Evolutionary conservation across 805 yeast genomes (phyloP).

Genomic region (Blastobotrys muscicola): DNA sequence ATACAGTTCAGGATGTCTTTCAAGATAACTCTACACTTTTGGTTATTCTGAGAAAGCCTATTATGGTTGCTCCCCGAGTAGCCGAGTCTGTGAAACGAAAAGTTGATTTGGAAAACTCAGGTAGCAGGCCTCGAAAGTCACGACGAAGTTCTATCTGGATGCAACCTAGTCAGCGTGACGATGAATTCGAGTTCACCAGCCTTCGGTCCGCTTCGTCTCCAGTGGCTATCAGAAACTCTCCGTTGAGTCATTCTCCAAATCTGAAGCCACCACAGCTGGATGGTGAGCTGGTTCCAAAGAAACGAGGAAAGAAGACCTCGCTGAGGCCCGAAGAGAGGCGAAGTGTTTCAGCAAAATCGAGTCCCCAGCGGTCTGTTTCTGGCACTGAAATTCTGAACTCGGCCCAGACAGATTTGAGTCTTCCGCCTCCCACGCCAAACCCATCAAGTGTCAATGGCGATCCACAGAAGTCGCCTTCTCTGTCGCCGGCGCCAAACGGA

Average conservation of each 20-base stretch:
- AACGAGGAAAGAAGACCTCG: too few species aligned
- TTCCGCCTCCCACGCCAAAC: slow-evolving; percentile 2
- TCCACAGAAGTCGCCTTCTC: slow-evolving; percentile 5
- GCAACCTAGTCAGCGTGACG: slow-evolving; percentile 1
- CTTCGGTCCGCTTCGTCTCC: not conserved
- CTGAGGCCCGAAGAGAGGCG: too few species aligned
- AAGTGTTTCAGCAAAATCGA: too few species aligned
- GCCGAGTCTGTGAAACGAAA: slow-evolving; percentile 1
- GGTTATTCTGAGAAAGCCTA: slow-evolving; percentile 5
- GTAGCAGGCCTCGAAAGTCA: not conserved
- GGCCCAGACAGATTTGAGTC: not conserved
- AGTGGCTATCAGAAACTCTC: not conserved
- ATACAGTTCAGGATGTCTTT: slow-evolving; percentile 54
- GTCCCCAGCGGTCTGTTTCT: too few species aligned
- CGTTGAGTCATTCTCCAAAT: too few species aligned
- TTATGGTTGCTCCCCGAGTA: not conserved
- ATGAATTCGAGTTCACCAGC: not conserved
- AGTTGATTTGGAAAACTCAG: too few species aligned
- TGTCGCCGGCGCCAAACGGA: slow-evolving; percentile 1
- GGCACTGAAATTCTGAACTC: too few species aligned
- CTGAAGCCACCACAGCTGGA: too few species aligned
- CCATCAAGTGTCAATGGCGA: not conserved
- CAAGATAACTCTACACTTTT: slow-evolving; percentile 34
- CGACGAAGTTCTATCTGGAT: slow-evolving; percentile 11
- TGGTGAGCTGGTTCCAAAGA: too few species aligned